Evolutionary conservation across 2,329 filamentous ascomycete genomes (phyloP), one percentile per base, ranked within the genome.

Genomic region (Colletotrichum camelliae): DNA sequence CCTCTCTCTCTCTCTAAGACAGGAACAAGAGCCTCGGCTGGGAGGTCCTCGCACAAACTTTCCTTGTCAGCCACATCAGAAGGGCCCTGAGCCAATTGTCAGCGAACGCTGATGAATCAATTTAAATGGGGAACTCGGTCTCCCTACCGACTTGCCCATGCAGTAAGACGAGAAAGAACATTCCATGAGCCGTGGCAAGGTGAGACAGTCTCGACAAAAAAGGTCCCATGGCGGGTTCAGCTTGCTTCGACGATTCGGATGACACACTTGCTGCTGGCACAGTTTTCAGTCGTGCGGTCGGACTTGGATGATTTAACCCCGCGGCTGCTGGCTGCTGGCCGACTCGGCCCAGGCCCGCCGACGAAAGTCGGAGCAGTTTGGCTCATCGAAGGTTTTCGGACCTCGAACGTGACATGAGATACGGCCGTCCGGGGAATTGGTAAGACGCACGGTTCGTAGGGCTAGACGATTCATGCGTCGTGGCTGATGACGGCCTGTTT

Each of bases 401-500:
- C 35, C 70, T 48, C 27, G 65, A 52, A 58, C 39, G 21, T 39
- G 69, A 35, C 55, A 64, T 62, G 43, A 13, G 37, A 72, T n/a
- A 55, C 48, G 27, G 18, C 65, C 43, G 29, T 67, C 35, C 58
- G 35, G 64, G 65, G 27, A 69, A 65, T 52, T 68, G 29, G 65
- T 65, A 73, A 62, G 43, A 37, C 43, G 74, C 74, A 74, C 74
- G 70, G 74, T 72, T 69, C 37, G 48, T 74, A 61, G 64, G 58
- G 37, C 64, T 60, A 69, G 35, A 65, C 18, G 64, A 74, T 43
- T 64, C 55, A 64, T 67, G 57, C 43, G 35, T 43, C 43, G 64
- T 69, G 64, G 74, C 70, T 68, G 58, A 69, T 33, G 65, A 60
- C 21, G 70, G 58, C 65, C 24, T 61, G 43, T 65, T 48, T 35